These are phyloP conservation scores for Thalia dealbata DNA, from an alignment of 176 grass and related monocot genomes.

Conservation along the genomic window DNA sequence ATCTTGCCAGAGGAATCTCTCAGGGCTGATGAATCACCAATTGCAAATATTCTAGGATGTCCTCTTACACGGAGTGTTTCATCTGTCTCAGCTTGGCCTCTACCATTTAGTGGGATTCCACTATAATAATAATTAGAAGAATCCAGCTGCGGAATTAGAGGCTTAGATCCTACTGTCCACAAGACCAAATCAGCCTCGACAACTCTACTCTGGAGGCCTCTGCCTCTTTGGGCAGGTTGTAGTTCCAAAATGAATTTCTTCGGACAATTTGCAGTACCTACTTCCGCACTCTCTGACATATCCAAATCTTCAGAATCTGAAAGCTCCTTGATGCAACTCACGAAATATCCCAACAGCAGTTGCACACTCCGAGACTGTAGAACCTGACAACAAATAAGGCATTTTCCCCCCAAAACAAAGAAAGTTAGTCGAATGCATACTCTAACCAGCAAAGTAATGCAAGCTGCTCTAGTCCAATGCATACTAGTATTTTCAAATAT, in stretches of 20 bases:
- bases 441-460: too few species aligned
- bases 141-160: constrained; percentile 59
- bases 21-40: constrained; percentile 82
- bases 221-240: constrained; percentile 84
- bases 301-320: constrained; percentile 39
- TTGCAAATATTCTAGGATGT: constrained; percentile 78
- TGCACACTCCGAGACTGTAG: constrained; percentile 80
- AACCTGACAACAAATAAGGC: constrained; percentile 32
- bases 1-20: constrained; percentile 73
- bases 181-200: constrained; percentile 70
- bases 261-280: not conserved
- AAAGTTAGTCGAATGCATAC: not conserved
- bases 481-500: not conserved
- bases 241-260: constrained; percentile 71
- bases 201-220: constrained; percentile 43
- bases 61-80: constrained; percentile 88
- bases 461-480: too few species aligned
- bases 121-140: constrained; percentile 41
- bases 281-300: constrained; percentile 17
- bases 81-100: constrained; percentile 84
- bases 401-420: not conserved
- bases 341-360: constrained; percentile 80
- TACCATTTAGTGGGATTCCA: constrained; percentile 71
- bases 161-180: constrained; percentile 85
- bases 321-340: constrained; percentile 50